phyloP scores from a whole-genome alignment of 192 early-diverging fungal genomes.

The Dissophora globulifera region DNA sequence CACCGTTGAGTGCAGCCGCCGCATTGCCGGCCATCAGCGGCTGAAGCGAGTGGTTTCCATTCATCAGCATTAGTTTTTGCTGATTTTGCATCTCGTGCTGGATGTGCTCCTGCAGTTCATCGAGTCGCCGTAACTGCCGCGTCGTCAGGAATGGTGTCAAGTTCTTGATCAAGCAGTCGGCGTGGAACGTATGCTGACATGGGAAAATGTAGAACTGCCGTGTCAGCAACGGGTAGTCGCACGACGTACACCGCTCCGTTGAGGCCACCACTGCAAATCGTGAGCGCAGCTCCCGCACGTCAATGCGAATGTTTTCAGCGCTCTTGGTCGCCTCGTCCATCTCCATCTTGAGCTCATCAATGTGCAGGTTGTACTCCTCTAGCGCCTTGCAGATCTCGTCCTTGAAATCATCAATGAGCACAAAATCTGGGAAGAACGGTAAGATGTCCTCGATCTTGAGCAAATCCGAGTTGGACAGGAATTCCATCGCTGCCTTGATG shows the following conservation, averaged over 20 bases:
- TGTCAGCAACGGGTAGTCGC: constrained; percentile 80
- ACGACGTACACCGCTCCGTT: constrained; percentile 82
- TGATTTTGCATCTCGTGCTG: constrained; percentile 59
- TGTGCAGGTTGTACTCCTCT: constrained; percentile 92
- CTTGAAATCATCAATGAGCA: constrained; percentile 97
- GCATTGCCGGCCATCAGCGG: constrained; percentile 16
- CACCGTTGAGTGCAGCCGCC: constrained; percentile 19
- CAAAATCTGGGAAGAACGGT: constrained; percentile 97
- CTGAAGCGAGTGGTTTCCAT: constrained; percentile 20
- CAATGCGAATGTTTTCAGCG: constrained; percentile 91
- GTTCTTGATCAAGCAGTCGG: constrained; percentile 84
- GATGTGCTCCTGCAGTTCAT: constrained; percentile 71
- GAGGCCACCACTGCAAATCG: constrained; percentile 76
- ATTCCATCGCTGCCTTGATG: constrained; percentile 88
- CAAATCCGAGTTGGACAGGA: constrained; percentile 81
- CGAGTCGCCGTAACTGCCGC: constrained; percentile 58
- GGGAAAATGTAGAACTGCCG: constrained; percentile 96
- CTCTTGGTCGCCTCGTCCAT: constrained; percentile 97
- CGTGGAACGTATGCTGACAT: constrained; percentile 95
- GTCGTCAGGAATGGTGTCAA: constrained; percentile 32
- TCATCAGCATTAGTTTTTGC: constrained; percentile 40
- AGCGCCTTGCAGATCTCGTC: constrained; percentile 92
- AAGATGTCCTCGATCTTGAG: constrained; percentile 96
- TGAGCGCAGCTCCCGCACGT: constrained; percentile 88
- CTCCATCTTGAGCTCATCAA: constrained; percentile 86